Evolutionary conservation across 2,329 filamentous ascomycete species (phyloP), one percentile per base, ranked within the genome.

Genomic region (Tolypocladium tundrense): DNA sequence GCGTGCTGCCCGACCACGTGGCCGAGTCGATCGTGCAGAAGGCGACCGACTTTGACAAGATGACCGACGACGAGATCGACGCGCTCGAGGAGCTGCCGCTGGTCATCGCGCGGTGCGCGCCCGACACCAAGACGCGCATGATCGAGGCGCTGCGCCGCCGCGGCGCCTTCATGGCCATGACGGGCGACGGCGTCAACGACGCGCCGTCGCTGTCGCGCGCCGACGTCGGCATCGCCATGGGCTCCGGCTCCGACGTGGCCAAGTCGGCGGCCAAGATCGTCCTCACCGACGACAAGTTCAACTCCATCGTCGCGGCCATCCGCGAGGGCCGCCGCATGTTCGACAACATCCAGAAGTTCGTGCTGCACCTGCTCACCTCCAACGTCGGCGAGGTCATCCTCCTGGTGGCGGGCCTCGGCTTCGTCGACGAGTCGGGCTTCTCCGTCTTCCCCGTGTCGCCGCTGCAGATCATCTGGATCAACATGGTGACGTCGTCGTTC

Each of bases 391-490:
- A 95, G 68, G 91, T 92, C 9, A 86, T 89, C 61, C 86, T 90
- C 1, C 78, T 96, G 19, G 84, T 96, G 33, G 86, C 91, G 43
- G 91, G 91, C 56, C 83, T 96, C 4, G 88, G 80, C 0, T 95
- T 96, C 75, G 88, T 91, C 66, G 91, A 96, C 67, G 63, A 72
- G 2, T 75, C 78, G 11, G 80, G 83, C 10, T 80, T 89, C 60
- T 94, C 90, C 0, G 90, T 96, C 11, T 96, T 95, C 71, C 91
- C 91, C 5, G 83, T 96, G 51, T 85, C 89, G 0, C 90, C 91
- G 0, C 84, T 96, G 13, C 87, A 96, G 66, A 93, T 96, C 61
- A 82, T 96, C 59, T 96, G 90, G 91, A 90, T 96, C 70, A 96
- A 96, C 72, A 93, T 96, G 88, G 82, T 94, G 57, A 96, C 91